These are phyloP conservation scores for Phialemoniopsis sp. DNA, from an alignment of 2,329 filamentous ascomycete genomes.

Conservation along the genomic window DNA sequence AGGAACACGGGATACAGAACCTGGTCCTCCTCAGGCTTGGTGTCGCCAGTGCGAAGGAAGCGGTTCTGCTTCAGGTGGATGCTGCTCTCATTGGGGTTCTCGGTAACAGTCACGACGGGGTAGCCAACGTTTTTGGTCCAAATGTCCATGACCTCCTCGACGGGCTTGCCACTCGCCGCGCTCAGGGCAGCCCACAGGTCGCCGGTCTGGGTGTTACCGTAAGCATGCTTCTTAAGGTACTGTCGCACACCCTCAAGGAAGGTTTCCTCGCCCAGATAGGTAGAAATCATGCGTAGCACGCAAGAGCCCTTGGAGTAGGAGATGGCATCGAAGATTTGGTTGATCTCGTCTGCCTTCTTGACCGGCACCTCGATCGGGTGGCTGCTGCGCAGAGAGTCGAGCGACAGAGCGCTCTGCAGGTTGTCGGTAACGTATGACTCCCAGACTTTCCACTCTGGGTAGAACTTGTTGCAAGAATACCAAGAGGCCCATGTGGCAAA, in stretches of 20 bases:
- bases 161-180: constrained; percentile 85
- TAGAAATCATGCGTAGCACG: constrained; percentile 95
- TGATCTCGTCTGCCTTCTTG: constrained; percentile 92
- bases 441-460: constrained; percentile 98
- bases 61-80: constrained; percentile 93
- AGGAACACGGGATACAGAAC: constrained; percentile 88
- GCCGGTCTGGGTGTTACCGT: constrained; percentile 86
- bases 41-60: constrained; percentile 87
- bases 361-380: constrained; percentile 96
- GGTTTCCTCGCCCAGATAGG: constrained; percentile 84
- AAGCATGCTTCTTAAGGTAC: constrained; percentile 96
- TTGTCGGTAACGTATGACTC: constrained; percentile 92
- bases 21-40: constrained; percentile 88
- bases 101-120: constrained; percentile 83
- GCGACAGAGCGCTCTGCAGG: constrained; percentile 77
- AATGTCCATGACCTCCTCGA: constrained; percentile 86
- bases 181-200: constrained; percentile 88
- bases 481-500: constrained; percentile 84
- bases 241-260: constrained; percentile 89
- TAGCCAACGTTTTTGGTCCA: constrained; percentile 98
- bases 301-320: constrained; percentile 97
- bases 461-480: constrained; percentile 91
- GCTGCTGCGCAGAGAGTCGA: constrained; percentile 90
- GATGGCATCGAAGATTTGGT: constrained; percentile 97
- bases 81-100: constrained; percentile 63